A percentile compares a stretch with the other conserved stretches of the same genome.
Evolutionary conservation across 495 filamentous ascomycete genomes (phyloP).

Genomic region (Penicillium cosmopolitanum): DNA sequence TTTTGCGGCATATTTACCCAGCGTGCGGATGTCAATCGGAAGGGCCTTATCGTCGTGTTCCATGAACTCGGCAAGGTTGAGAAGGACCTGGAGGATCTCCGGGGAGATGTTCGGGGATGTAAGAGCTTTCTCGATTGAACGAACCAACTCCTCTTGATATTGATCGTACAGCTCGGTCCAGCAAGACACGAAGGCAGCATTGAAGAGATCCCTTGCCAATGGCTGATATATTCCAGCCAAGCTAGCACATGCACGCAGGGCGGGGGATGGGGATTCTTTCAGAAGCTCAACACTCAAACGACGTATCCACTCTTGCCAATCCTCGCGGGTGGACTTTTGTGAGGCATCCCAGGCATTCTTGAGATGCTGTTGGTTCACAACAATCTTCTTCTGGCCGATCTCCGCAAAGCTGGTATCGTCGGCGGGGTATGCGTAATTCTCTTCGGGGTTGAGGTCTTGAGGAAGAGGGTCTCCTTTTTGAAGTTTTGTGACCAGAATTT

Average conservation of each 20-base stretch:
- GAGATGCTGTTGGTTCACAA: slow-evolving; percentile 94
- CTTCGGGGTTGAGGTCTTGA: slow-evolving; percentile 89
- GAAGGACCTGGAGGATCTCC: slow-evolving; percentile 88
- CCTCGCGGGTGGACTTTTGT: slow-evolving; percentile 92
- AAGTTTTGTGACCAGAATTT: slow-evolving; percentile 85
- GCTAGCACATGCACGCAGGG: slow-evolving; percentile 87
- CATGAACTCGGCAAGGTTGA: slow-evolving; percentile 99
- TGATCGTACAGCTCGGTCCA: slow-evolving; percentile 97
- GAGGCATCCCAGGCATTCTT: slow-evolving; percentile 97
- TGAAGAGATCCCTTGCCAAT: slow-evolving; percentile 91
- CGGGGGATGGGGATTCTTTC: slow-evolving; percentile 94
- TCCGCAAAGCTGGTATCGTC: slow-evolving; percentile 82
- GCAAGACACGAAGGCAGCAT: slow-evolving; percentile 97
- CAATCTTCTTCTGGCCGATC: slow-evolving; percentile 87
- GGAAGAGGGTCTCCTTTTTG: slow-evolving; percentile 92
- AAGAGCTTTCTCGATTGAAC: slow-evolving; percentile 92
- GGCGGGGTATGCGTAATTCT: slow-evolving; percentile 74
- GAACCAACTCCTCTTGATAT: slow-evolving; percentile 92
- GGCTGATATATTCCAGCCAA: slow-evolving; percentile 90
- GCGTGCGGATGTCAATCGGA: slow-evolving; percentile 91
- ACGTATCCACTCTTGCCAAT: slow-evolving; percentile 99
- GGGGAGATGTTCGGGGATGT: slow-evolving; percentile 91
- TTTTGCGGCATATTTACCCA: slow-evolving; percentile 90
- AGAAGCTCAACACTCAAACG: slow-evolving; percentile 94
- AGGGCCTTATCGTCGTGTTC: slow-evolving; percentile 98